phyloP scores from a whole-genome alignment of 176 grass and related monocot species.

The Elymus sibiricus region DNA sequence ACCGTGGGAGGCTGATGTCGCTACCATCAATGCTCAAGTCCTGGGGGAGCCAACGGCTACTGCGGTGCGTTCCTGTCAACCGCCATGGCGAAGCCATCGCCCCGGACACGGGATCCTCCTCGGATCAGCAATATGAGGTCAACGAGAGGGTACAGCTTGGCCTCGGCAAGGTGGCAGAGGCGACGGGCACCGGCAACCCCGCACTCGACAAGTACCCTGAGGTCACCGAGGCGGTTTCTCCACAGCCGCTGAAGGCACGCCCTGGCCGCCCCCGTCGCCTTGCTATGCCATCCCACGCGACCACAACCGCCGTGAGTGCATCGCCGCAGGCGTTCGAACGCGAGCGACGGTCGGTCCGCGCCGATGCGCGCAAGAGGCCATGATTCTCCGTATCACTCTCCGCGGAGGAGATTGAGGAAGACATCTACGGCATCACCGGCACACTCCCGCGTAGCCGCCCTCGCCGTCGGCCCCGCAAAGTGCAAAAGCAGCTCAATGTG shows the following conservation, averaged over 20 bases:
- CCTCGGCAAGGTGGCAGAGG: slow-evolving; percentile 30
- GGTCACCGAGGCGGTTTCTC: not conserved
- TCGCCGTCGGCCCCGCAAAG: slow-evolving; percentile 41
- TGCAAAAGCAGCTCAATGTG: slow-evolving; percentile 91
- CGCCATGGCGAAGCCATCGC: slow-evolving; percentile 23
- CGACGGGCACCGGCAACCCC: not conserved
- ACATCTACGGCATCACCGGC: slow-evolving; percentile 81
- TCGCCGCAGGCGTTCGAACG: not conserved
- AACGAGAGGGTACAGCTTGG: slow-evolving; percentile 30
- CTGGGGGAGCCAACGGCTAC: slow-evolving; percentile 51
- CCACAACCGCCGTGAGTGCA: not conserved
- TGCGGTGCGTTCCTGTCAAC: slow-evolving; percentile 43
- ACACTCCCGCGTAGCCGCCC: slow-evolving; percentile 73
- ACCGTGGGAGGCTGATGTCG: slow-evolving; percentile 20
- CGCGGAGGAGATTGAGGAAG: slow-evolving; percentile 86
- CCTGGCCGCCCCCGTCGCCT: slow-evolving; percentile 21
- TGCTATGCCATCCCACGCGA: not conserved
- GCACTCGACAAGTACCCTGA: not conserved
- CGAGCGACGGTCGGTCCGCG: slow-evolving; percentile 30
- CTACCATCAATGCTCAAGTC: slow-evolving; percentile 52
- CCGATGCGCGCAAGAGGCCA: slow-evolving; percentile 27
- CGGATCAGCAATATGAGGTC: slow-evolving; percentile 27
- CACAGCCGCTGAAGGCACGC: slow-evolving; percentile 51
- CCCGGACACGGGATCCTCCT: slow-evolving; percentile 14
- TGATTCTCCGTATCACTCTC: slow-evolving; percentile 69